Evolutionary conservation across 2,329 filamentous ascomycete genomes (phyloP).

Genomic region (Aureobasidium uvarum): DNA sequence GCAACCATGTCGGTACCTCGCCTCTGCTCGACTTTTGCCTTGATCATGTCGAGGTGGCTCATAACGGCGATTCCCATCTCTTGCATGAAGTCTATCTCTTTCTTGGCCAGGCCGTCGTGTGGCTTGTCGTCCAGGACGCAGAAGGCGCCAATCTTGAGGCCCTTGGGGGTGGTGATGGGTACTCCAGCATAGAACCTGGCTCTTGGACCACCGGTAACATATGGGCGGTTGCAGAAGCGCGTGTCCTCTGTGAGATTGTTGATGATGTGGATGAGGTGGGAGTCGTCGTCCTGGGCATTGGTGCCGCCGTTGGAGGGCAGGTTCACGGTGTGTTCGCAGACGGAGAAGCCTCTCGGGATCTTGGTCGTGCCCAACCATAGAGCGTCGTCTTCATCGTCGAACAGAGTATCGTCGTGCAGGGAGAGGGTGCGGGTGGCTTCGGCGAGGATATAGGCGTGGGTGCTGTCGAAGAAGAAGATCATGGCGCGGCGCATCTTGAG

Average conservation of each 20-base stretch:
- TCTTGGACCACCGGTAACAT: conserved; percentile 33
- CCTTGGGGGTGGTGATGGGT: conserved; percentile 58
- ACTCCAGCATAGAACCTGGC: conserved; percentile 58
- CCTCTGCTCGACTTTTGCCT: conserved; percentile 37
- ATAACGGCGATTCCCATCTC: conserved; percentile 47
- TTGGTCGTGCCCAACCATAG: conserved; percentile 40
- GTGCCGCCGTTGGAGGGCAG: conserved; percentile 13
- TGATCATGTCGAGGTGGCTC: conserved; percentile 38
- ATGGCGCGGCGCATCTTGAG: conserved; percentile 40
- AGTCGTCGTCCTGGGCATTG: conserved; percentile 32
- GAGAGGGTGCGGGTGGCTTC: conserved; percentile 49
- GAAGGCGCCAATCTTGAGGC: conserved; percentile 60
- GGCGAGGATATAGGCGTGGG: conserved; percentile 51
- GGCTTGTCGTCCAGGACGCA: conserved; percentile 59
- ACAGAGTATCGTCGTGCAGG: conserved; percentile 40
- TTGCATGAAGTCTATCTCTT: conserved; percentile 56
- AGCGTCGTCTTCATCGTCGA: conserved; percentile 39
- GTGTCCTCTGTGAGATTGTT: conserved; percentile 37
- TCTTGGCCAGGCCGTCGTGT: conserved; percentile 50
- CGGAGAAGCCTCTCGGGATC: conserved; percentile 37
- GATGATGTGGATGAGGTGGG: conserved; percentile 26
- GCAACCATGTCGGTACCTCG: conserved; percentile 30
- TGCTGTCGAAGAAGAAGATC: conserved; percentile 50
- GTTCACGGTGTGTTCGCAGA: conserved; percentile 39
- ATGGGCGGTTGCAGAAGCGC: conserved; percentile 37